phyloP scores from a whole-genome alignment of 805 yeast genomes.

The Isabelozyma rhagii region DNA sequence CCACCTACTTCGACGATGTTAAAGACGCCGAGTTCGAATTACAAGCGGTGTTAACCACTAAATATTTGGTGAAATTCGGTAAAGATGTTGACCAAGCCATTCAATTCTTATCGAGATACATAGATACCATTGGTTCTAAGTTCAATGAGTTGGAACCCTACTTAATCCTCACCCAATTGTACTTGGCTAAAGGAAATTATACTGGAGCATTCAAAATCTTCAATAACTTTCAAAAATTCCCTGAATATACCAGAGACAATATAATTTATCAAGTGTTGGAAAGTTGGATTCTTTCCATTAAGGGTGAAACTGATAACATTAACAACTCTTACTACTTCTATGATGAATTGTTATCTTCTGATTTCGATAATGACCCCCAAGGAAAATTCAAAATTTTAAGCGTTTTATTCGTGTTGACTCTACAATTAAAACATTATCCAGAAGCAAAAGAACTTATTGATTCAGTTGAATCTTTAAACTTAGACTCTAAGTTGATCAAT shows the following conservation, averaged over 20 bases:
- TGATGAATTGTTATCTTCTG: slow-evolving; percentile 71
- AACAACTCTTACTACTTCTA: slow-evolving; percentile 53
- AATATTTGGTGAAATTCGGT: slow-evolving; percentile 34
- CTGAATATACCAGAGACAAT: slow-evolving; percentile 51
- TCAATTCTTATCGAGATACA: slow-evolving; percentile 23
- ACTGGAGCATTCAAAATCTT: slow-evolving; percentile 31
- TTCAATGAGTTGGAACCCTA: slow-evolving; percentile 39
- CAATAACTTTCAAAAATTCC: slow-evolving; percentile 28
- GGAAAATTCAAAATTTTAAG: slow-evolving; percentile 39
- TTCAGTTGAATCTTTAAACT: slow-evolving; percentile 44
- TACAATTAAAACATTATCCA: slow-evolving; percentile 75
- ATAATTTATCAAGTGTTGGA: slow-evolving; percentile 76
- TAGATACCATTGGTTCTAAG: slow-evolving; percentile 15
- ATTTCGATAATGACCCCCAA: slow-evolving; percentile 33
- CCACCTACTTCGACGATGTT: slow-evolving; percentile 41
- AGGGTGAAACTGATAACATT: slow-evolving; percentile 41
- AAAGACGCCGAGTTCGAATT: slow-evolving; percentile 31
- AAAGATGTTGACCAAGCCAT: slow-evolving; percentile 38
- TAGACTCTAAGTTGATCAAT: slow-evolving; percentile 13
- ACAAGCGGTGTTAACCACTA: slow-evolving; percentile 39
- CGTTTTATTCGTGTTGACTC: slow-evolving; percentile 69
- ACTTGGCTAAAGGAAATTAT: slow-evolving; percentile 36
- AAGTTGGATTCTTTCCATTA: slow-evolving; percentile 52
- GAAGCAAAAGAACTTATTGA: slow-evolving; percentile 67
- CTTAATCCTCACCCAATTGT: slow-evolving; percentile 37